Conservation (phyloP, 2,329 filamentous ascomycete genomes). For the Pestalotiopsis sp. region DNA sequence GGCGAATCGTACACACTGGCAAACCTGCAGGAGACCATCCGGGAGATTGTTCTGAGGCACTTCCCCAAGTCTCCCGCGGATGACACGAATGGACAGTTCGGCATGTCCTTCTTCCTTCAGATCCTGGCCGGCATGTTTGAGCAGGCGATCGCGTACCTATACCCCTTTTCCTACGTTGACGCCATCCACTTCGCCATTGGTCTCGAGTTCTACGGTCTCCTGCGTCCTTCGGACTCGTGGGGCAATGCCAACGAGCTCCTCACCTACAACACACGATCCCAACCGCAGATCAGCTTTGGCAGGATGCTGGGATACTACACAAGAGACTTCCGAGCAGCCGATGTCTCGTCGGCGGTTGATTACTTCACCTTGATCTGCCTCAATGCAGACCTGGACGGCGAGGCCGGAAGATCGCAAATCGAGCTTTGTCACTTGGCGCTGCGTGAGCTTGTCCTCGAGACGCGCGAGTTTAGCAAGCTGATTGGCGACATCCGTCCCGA, state of each 20-base stretch:
- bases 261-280: constrained; percentile 66
- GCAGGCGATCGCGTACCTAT: constrained; percentile 88
- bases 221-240: constrained; percentile 83
- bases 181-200: constrained; percentile 94
- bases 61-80: constrained; percentile 84
- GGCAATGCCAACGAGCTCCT: constrained; percentile 72
- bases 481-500: constrained; percentile 89
- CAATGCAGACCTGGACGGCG: constrained; percentile 79
- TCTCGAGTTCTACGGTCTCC: constrained; percentile 83
- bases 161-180: constrained; percentile 88
- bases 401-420: constrained; percentile 75
- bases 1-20: constrained; percentile 66
- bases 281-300: constrained; percentile 90
- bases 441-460: constrained; percentile 94
- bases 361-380: constrained; percentile 92
- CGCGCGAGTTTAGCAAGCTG: constrained; percentile 90
- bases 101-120: constrained; percentile 92
- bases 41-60: constrained; percentile 87
- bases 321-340: constrained; percentile 88
- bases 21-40: constrained; percentile 77
- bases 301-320: constrained; percentile 95
- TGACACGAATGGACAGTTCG: constrained; percentile 73
- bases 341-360: constrained; percentile 87
- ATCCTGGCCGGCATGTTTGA: constrained; percentile 92
- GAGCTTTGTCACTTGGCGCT: constrained; percentile 89